Conservation (phyloP, 345 rosid genomes). For the Salix caprea region DNA sequence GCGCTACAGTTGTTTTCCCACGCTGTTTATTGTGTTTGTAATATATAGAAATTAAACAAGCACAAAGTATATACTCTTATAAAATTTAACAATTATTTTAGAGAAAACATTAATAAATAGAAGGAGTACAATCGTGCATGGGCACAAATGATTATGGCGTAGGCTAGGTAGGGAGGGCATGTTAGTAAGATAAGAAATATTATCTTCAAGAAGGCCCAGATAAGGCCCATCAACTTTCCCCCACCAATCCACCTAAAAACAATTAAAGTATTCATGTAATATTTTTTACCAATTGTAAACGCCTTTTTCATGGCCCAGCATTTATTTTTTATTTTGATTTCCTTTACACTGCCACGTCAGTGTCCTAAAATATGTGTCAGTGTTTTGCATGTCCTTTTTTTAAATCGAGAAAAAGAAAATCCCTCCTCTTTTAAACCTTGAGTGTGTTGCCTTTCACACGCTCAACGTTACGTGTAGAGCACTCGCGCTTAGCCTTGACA, state of each 20-base stretch:
- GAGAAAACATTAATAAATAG: not conserved
- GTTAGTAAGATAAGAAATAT: not conserved
- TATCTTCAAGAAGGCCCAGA: not conserved
- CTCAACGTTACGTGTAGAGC: not conserved
- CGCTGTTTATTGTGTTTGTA: too few relatives aligned
- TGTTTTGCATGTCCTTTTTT: not conserved
- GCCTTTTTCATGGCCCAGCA: not conserved
- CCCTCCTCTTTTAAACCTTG: not conserved
- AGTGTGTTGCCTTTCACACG: not conserved
- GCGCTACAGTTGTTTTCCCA: too few relatives aligned
- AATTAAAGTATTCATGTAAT: not conserved
- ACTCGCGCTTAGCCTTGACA: not conserved
- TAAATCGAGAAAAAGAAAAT: not conserved
- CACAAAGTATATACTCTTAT: too few relatives aligned
- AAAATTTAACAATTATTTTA: not conserved
- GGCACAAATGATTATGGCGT: slow-evolving; percentile 4
- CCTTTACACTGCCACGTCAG: not conserved
- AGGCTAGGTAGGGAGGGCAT: not conserved
- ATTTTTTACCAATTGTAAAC: not conserved
- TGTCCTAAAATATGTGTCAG: not conserved
- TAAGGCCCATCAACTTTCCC: slow-evolving; percentile 5
- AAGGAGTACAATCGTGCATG: not conserved
- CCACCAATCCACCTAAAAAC: not conserved
- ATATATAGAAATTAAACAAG: too few relatives aligned
- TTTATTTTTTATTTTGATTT: not conserved